Conservation (phyloP, 345 rosid species). For the Syzygium aromaticum region DNA sequence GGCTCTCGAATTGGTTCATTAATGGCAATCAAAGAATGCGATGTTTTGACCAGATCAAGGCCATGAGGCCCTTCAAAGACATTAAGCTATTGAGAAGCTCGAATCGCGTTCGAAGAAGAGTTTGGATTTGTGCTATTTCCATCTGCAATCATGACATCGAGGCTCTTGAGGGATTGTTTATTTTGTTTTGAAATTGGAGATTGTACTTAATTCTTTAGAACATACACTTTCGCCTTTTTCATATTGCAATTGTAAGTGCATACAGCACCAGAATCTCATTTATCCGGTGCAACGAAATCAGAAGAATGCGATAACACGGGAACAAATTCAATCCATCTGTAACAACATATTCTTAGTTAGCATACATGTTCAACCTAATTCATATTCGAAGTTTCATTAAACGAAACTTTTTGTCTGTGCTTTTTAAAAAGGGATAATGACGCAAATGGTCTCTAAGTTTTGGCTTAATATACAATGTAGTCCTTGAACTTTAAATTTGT, state of each 20-base stretch:
- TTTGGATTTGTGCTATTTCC: neutral
- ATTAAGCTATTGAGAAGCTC: neutral
- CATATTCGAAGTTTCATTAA: neutral
- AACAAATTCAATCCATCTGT: neutral
- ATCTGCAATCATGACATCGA: neutral
- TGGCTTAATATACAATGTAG: too few relatives aligned
- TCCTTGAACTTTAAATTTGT: too few relatives aligned
- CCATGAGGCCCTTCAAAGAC: neutral
- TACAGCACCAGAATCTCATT: neutral
- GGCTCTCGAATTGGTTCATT: too few relatives aligned
- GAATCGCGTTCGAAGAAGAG: neutral
- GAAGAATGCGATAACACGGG: neutral
- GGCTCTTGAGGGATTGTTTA: neutral
- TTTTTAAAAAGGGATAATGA: too few relatives aligned
- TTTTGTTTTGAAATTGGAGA: neutral
- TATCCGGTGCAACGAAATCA: too few relatives aligned
- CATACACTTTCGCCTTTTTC: too few relatives aligned
- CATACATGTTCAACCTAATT: neutral
- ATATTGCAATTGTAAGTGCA: neutral
- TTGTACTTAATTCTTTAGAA: neutral
- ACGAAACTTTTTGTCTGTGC: accelerated
- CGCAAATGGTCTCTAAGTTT: too few relatives aligned
- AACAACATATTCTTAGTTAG: neutral
- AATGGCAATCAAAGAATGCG: neutral
- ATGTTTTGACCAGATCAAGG: neutral